phyloP scores from a whole-genome alignment of 164 flowering plant genomes.

The Tinospora cordifolia region DNA sequence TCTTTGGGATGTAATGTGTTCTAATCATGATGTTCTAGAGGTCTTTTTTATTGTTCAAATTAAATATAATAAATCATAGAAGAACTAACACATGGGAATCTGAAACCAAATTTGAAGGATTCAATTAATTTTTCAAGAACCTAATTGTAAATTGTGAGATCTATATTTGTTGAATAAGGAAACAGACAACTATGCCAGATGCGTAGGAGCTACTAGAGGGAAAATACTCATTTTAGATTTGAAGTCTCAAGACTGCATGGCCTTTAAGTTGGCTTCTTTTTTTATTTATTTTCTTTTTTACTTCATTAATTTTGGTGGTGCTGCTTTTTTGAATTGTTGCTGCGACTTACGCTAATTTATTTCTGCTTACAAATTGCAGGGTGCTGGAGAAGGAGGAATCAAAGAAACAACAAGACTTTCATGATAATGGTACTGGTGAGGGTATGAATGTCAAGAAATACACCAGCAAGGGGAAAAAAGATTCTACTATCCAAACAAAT shows the following conservation, averaged over 20 bases:
- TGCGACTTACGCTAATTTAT: not conserved
- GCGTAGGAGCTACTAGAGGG: not conserved
- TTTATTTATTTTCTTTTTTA: not conserved
- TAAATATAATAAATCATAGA: too few relatives aligned
- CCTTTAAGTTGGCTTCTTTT: not conserved
- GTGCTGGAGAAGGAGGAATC: constrained; percentile 2
- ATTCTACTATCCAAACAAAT: not conserved
- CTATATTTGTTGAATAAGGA: not conserved
- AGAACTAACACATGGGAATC: too few relatives aligned
- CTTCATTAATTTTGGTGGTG: not conserved
- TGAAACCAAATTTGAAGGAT: too few relatives aligned
- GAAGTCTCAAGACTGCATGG: not conserved
- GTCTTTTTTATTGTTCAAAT: too few relatives aligned
- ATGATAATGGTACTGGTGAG: not conserved
- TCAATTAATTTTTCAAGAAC: too few relatives aligned
- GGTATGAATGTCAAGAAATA: not conserved
- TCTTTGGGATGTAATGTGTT: too few relatives aligned
- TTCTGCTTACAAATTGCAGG: not conserved
- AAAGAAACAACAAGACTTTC: not conserved
- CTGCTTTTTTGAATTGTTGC: not conserved
- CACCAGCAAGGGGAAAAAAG: not conserved
- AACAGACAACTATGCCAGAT: not conserved
- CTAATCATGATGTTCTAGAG: too few relatives aligned
- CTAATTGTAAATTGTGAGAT: not conserved
- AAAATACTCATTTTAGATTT: not conserved